These are phyloP conservation scores for Fragilaria radians DNA, from an alignment of 108 stramenopile genomes.

Conservation along the genomic window DNA sequence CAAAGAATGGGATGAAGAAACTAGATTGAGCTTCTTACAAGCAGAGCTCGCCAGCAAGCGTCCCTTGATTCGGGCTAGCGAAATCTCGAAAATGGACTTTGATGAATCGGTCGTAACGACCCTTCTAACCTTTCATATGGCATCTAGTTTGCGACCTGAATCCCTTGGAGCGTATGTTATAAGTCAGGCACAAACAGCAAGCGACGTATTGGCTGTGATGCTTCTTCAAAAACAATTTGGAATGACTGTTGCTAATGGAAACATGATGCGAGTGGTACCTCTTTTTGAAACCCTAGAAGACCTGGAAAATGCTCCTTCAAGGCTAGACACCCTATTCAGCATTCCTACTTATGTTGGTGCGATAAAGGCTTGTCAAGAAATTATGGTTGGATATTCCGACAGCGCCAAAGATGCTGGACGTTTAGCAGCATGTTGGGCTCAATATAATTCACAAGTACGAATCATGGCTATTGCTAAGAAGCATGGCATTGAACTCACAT, in stretches of 20 bases:
- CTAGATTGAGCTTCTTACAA: conserved; percentile 76
- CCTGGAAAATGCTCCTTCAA: conserved; percentile 65
- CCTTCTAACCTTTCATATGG: conserved; percentile 62
- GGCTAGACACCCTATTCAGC: conserved; percentile 64
- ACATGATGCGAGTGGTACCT: conserved; percentile 92
- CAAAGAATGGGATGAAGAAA: conserved; percentile 88
- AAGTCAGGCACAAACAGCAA: conserved; percentile 84
- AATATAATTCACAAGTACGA: conserved; percentile 88
- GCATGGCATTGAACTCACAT: conserved; percentile 82
- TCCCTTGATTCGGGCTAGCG: conserved; percentile 79
- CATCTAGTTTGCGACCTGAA: conserved; percentile 68
- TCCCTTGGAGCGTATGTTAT: conserved; percentile 96
- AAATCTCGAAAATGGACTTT: conserved; percentile 51
- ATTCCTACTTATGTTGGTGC: conserved; percentile 75
- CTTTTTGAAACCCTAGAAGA: conserved; percentile 96
- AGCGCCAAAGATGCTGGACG: conserved; percentile 96
- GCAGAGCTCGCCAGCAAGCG: conserved; percentile 80
- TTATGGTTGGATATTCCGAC: conserved; percentile 98
- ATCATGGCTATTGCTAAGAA: conserved; percentile 77
- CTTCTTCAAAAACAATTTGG: conserved; percentile 92
- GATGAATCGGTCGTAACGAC: conserved; percentile 59
- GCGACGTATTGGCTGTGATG: conserved; percentile 96
- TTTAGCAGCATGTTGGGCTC: conserved; percentile 93
- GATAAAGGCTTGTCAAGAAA: conserved; percentile 87
- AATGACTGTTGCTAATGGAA: conserved; percentile 62